phyloP scores from a whole-genome alignment of 2,329 filamentous ascomycete genomes.

The Aspergillus clavatus region DNA sequence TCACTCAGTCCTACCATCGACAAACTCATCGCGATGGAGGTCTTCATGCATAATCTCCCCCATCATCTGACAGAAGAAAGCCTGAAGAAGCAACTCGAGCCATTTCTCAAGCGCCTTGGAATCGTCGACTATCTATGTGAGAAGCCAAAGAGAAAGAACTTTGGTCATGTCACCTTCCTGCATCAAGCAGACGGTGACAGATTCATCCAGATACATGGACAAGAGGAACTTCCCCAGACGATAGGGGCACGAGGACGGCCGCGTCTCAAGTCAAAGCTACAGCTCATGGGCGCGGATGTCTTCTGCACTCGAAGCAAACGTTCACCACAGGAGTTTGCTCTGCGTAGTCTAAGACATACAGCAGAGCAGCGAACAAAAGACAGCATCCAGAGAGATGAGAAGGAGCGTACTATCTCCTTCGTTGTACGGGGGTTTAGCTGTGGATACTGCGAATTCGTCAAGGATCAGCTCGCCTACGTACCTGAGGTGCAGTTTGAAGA shows the following conservation, averaged over 20 bases:
- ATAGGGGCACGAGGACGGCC: constrained; percentile 1
- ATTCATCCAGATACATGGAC: constrained; percentile 40
- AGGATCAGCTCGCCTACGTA: constrained; percentile 39
- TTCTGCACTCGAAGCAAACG: constrained; percentile 33
- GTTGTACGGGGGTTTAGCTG: constrained; percentile 31
- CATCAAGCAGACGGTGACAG: constrained; percentile 33
- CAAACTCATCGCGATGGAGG: constrained; percentile 35
- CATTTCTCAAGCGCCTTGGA: constrained; percentile 33
- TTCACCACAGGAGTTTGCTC: constrained; percentile 30
- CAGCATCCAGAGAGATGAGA: constrained; percentile 12
- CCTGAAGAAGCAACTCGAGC: constrained; percentile 38
- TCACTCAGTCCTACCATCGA: neutral
- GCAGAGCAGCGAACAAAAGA: constrained; percentile 20
- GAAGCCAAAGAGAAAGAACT: constrained; percentile 38
- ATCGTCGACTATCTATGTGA: constrained; percentile 43
- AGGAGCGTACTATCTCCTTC: constrained; percentile 8
- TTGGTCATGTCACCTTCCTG: constrained; percentile 47
- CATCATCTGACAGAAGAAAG: constrained; percentile 39
- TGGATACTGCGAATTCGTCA: constrained; percentile 45
- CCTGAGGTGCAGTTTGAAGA: constrained; percentile 19
- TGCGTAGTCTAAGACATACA: constrained; percentile 34
- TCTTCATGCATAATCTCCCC: constrained; percentile 44
- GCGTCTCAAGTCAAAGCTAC: constrained; percentile 12
- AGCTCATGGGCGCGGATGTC: constrained; percentile 18
- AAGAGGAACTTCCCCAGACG: constrained; percentile 1